A percentile compares a stretch with the other conserved stretches of the same genome.
Conservation (phyloP, 345 rosid genomes). For the Sisymbrium altissimum region DNA sequence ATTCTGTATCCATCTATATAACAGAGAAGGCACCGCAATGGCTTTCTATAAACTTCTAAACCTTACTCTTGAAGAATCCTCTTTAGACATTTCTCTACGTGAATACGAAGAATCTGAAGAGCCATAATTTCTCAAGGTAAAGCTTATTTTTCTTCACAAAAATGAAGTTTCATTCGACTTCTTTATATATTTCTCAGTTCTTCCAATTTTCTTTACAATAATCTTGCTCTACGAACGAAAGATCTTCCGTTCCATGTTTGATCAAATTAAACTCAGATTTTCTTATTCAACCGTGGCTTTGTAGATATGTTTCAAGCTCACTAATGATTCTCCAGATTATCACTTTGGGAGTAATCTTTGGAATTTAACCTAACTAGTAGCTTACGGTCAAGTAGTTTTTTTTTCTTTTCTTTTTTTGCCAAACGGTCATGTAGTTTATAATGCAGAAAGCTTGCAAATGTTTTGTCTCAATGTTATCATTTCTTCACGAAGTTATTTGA, state of each 20-base stretch:
- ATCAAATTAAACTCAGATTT: background rate
- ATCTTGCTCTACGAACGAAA: background rate
- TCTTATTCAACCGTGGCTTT: background rate
- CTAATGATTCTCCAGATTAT: background rate
- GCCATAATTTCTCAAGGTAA: slow-evolving; percentile 29
- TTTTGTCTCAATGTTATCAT: background rate
- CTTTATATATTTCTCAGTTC: background rate
- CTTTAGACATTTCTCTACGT: slow-evolving; percentile 9
- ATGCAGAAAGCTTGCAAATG: background rate
- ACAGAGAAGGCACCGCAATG: slow-evolving; percentile 17
- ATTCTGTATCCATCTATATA: slow-evolving; percentile 31
- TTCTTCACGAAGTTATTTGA: background rate
- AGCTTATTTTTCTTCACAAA: background rate
- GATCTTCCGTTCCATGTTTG: background rate
- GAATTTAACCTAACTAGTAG: background rate
- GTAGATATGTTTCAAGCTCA: background rate
- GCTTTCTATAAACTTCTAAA: slow-evolving; percentile 25
- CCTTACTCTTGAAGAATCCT: slow-evolving; percentile 27
- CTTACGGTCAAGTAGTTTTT: no score
- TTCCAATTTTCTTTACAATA: background rate
- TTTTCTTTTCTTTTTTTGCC: no score
- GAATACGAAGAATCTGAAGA: background rate
- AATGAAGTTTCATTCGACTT: background rate
- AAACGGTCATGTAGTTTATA: background rate
- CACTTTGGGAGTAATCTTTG: background rate